phyloP scores from a whole-genome alignment of 768 basidiomycete genomes.

The Naganishia kalamii region DNA sequence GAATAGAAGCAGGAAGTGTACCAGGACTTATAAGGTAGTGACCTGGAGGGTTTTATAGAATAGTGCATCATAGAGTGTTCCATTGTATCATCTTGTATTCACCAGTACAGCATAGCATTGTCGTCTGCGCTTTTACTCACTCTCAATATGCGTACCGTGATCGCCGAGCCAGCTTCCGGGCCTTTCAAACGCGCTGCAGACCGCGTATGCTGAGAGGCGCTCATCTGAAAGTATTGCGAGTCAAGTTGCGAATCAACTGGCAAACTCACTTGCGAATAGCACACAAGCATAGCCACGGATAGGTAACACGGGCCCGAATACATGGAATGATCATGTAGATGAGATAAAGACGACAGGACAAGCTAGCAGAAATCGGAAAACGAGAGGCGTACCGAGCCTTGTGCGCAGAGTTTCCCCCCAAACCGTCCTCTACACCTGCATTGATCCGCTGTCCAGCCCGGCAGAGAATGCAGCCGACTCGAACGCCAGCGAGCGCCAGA shows the following conservation, averaged over 20 bases:
- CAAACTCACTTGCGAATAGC: constrained; percentile 8
- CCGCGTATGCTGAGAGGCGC: no score
- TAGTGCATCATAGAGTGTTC: background rate
- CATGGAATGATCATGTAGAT: constrained; percentile 4
- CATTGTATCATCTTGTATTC: constrained; percentile 3
- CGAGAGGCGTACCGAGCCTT: constrained; percentile 17
- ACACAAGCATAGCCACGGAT: background rate
- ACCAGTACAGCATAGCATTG: background rate
- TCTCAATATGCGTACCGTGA: background rate
- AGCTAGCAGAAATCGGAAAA: constrained; percentile 4
- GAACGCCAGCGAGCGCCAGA: constrained; percentile 91
- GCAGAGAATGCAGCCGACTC: constrained; percentile 91
- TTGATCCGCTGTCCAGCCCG: constrained; percentile 76
- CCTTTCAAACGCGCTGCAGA: no score
- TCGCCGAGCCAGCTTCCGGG: no score
- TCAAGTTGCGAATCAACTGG: background rate
- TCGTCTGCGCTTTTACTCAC: background rate
- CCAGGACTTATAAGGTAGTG: background rate
- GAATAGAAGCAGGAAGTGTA: background rate
- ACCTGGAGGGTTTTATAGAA: no score
- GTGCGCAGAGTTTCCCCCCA: background rate
- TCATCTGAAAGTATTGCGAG: background rate
- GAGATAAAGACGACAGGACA: background rate
- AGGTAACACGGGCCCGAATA: background rate
- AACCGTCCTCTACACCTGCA: constrained; percentile 54